Evolutionary conservation across 441 rosid species (phyloP).

Genomic region (Erysimum pusillum): DNA sequence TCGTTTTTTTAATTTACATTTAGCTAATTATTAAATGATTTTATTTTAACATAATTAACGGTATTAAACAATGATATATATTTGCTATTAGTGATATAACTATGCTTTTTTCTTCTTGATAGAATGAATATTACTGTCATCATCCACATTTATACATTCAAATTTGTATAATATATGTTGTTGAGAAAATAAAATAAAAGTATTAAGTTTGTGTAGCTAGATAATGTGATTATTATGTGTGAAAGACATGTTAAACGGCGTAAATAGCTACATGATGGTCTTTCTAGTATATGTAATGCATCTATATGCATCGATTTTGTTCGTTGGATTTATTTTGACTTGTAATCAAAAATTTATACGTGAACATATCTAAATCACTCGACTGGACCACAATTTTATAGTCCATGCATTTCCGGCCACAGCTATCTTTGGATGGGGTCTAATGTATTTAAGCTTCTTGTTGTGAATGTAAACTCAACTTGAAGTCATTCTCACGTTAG

Average conservation of each 20-base stretch:
- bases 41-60: too few relatives aligned
- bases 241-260: neutral
- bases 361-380: conserved; percentile 37
- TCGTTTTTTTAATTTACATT: too few relatives aligned
- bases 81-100: too few relatives aligned
- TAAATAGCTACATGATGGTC: neutral
- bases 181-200: neutral
- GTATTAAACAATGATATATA: too few relatives aligned
- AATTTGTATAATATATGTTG: neutral
- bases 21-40: too few relatives aligned
- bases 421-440: conserved; percentile 48
- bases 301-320: neutral
- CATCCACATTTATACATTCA: neutral
- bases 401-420: conserved; percentile 50
- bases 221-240: conserved; percentile 11
- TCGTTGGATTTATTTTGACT: conserved; percentile 1
- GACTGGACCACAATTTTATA: conserved; percentile 51
- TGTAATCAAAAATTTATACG: conserved; percentile 26
- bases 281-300: neutral
- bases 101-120: too few relatives aligned
- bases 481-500: conserved; percentile 41
- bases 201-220: neutral
- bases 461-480: conserved; percentile 37
- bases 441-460: conserved; percentile 37
- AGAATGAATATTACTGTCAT: too few relatives aligned